Conservation (phyloP, 1,284 basidiomycete genomes). For the Sanghuangporus weigelae region DNA sequence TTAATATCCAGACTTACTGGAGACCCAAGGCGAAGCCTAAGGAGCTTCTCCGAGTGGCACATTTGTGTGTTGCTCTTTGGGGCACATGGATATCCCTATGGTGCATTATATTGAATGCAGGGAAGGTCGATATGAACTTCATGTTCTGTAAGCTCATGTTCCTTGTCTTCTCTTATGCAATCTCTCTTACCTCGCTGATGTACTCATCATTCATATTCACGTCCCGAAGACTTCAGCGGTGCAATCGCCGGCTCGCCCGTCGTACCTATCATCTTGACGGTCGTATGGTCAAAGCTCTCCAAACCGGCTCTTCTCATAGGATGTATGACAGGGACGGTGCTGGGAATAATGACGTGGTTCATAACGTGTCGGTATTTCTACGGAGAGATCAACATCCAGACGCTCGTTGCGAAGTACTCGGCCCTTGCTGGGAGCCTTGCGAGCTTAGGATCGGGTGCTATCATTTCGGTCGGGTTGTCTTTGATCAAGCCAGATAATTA, state of each 20-base stretch:
- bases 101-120: conserved; percentile 16
- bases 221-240: conserved; percentile 10
- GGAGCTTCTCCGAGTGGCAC: conserved; percentile 56
- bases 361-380: conserved; percentile 46
- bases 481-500: conserved; percentile 40
- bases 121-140: conserved; percentile 18
- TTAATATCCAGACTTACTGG: conserved; percentile 58
- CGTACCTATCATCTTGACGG: conserved; percentile 29
- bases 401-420: conserved; percentile 42
- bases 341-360: conserved; percentile 48
- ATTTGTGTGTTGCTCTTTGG: conserved; percentile 53
- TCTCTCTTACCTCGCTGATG: too few species aligned
- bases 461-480: conserved; percentile 38
- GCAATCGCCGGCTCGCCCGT: conserved; percentile 15
- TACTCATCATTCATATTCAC: too few species aligned
- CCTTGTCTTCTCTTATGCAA: too few species aligned
- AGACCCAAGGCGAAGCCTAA: conserved; percentile 55
- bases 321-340: conserved; percentile 35
- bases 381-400: conserved; percentile 39
- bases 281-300: conserved; percentile 45
- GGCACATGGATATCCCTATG: conserved; percentile 46
- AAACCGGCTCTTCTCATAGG: conserved; percentile 37
- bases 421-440: conserved; percentile 43
- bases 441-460: conserved; percentile 39
- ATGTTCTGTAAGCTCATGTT: conserved; percentile 5